Evolutionary conservation across 192 early-diverging fungal genomes (phyloP).

Genomic region (Coemansia sp.): DNA sequence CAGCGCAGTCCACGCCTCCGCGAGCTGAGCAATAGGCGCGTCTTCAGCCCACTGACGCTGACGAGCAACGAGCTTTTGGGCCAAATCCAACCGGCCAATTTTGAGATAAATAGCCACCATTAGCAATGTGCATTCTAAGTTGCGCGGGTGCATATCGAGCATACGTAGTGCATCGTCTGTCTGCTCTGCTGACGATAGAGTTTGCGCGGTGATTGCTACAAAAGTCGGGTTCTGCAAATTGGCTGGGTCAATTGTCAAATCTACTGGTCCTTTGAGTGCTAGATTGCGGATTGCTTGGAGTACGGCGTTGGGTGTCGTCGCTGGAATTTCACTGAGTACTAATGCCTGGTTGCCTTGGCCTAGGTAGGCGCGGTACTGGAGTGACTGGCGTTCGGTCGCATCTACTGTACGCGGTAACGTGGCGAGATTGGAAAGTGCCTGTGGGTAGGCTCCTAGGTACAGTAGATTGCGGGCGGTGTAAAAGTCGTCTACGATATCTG

Average conservation of each 20-base stretch:
- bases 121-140: slow-evolving; percentile 80
- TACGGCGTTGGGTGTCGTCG: slow-evolving; percentile 50
- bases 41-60: slow-evolving; percentile 94
- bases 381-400: slow-evolving; percentile 64
- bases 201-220: slow-evolving; percentile 67
- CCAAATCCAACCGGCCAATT: slow-evolving; percentile 84
- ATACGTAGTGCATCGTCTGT: slow-evolving; percentile 74
- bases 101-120: slow-evolving; percentile 77
- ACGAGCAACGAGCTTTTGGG: slow-evolving; percentile 73
- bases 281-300: slow-evolving; percentile 70
- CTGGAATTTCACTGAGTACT: slow-evolving; percentile 68
- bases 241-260: not conserved
- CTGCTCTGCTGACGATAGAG: slow-evolving; percentile 61
- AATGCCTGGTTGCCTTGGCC: slow-evolving; percentile 74
- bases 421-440: slow-evolving; percentile 65
- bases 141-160: slow-evolving; percentile 69
- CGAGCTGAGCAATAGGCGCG: slow-evolving; percentile 87
- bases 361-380: slow-evolving; percentile 80
- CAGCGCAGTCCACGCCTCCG: slow-evolving; percentile 88
- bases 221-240: slow-evolving; percentile 59
- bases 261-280: slow-evolving; percentile 38
- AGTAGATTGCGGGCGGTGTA: slow-evolving; percentile 74
- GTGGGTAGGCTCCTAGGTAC: slow-evolving; percentile 73
- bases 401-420: slow-evolving; percentile 35
- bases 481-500: slow-evolving; percentile 51